phyloP scores from a whole-genome alignment of 352 stramenopile genomes.

The Achlya hypogyna region DNA sequence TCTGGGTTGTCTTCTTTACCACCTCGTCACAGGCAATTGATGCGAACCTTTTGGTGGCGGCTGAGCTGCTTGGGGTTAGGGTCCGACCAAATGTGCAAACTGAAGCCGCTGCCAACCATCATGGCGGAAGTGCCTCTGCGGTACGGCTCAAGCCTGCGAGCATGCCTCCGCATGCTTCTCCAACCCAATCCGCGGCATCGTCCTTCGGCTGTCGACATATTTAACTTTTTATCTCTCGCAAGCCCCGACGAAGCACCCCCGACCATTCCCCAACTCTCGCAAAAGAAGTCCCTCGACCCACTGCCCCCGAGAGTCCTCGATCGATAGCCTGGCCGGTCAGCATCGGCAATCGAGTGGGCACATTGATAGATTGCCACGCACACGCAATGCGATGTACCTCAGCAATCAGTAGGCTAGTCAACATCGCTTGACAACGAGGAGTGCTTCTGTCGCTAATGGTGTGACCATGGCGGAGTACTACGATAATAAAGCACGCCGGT shows the following conservation, averaged over 20 bases:
- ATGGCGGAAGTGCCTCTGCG: conserved; percentile 17
- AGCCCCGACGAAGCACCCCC: background rate
- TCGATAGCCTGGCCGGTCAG: too few relatives aligned
- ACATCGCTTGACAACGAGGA: too few relatives aligned
- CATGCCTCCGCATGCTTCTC: conserved; percentile 15
- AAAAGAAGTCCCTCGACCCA: conserved; percentile 6
- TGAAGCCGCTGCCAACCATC: conserved; percentile 2
- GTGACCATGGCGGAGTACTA: too few relatives aligned
- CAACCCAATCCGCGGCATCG: conserved; percentile 8
- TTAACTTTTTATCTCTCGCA: conserved; percentile 14
- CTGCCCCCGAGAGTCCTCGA: too few relatives aligned
- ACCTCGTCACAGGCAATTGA: background rate
- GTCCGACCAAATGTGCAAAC: background rate
- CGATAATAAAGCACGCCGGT: too few relatives aligned
- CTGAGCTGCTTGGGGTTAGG: background rate
- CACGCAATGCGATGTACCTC: too few relatives aligned
- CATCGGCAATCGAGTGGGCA: too few relatives aligned
- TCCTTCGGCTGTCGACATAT: conserved; percentile 4
- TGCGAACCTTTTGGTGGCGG: background rate
- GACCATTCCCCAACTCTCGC: background rate
- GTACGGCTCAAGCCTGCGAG: conserved; percentile 11
- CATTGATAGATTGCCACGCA: too few relatives aligned
- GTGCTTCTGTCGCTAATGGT: too few relatives aligned
- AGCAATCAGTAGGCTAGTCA: too few relatives aligned
- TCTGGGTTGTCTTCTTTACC: conserved; percentile 16